Base-by-base conservation (phyloP, 441 rosid species). In the Aquilaria agallochum region DNA sequence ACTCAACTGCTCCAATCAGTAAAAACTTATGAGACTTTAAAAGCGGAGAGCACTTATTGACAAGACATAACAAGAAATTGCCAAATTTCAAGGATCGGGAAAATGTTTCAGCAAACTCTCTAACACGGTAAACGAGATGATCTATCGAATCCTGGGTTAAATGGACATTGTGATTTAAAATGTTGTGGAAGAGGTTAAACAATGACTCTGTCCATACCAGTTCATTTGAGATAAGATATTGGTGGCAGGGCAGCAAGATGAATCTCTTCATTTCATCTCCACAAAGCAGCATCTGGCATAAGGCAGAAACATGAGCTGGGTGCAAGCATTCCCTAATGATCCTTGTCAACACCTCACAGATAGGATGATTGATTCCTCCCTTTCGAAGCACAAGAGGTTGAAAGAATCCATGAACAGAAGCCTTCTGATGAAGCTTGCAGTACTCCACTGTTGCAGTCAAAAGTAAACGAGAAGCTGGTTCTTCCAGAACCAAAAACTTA, bases 171-270 rank as follows among this genome's bases (percentile, higher is more conserved):
- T 70, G 81, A 60, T 74, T 80, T 74, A 87, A 70, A 47, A 89
- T 68, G 66, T 77, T 85, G 62, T 87, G 89, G 20, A 85, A 81
- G 67, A 91, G 71, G 59, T 55, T 65, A 74, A 85, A 87, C 68
- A 82, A 71, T 8, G 92, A 76, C 64, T 91, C 94, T n/a, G 92
- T 83, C 94, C 96, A 87, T 58, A 76, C 84, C 74, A 82, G 61
- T 62, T 83, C 89, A 51, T 65, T 60, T 4, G 85, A 79, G 56
- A 85, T 64, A 55, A 83, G 83, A 65, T 68, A 47, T 40, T 51
- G 69, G 66, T 86, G 96, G 72, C 80, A 82, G 13, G 89, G 89
- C 71, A 76, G 88, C 68, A 72, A 57, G 59, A 77, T 34, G 59
- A 74, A 74, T 66, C 62, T 76, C 79, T 68, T 72, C 66, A 80